phyloP scores from a whole-genome alignment of 441 rosid species.

The Bruguiera hainesii region DNA sequence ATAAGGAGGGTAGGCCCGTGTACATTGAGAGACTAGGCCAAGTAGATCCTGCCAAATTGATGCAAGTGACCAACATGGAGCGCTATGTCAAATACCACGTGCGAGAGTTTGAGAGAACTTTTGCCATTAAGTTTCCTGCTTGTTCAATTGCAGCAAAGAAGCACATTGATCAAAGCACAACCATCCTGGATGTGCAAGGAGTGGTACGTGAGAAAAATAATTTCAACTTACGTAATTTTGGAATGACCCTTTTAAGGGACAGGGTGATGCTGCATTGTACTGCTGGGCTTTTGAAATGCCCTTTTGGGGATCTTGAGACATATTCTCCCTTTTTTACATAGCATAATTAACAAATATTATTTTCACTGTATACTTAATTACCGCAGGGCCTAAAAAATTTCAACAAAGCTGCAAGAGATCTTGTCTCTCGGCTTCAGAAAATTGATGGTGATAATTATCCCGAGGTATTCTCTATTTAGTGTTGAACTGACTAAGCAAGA shows the following conservation, averaged over 20 bases:
- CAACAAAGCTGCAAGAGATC: slow-evolving; percentile 84
- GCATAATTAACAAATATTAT: not conserved
- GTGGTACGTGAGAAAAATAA: slow-evolving; percentile 53
- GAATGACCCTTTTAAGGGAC: not conserved
- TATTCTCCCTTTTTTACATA: slow-evolving; percentile 3
- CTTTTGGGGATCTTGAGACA: not conserved
- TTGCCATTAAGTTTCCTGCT: slow-evolving; percentile 69
- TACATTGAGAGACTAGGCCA: slow-evolving; percentile 79
- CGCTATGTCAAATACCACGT: slow-evolving; percentile 85
- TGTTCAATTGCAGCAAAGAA: slow-evolving; percentile 72
- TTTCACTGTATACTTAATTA: slow-evolving; percentile 3
- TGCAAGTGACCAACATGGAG: slow-evolving; percentile 90
- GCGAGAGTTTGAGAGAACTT: slow-evolving; percentile 78
- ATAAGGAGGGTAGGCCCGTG: slow-evolving; percentile 80
- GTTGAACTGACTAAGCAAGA: not conserved
- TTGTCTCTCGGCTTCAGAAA: slow-evolving; percentile 69
- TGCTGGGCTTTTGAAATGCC: not conserved
- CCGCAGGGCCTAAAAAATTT: slow-evolving; percentile 77
- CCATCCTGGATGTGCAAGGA: slow-evolving; percentile 93
- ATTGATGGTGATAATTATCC: slow-evolving; percentile 91
- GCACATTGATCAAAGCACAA: slow-evolving; percentile 91
- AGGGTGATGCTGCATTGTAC: not conserved
- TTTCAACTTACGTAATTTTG: not conserved
- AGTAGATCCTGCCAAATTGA: slow-evolving; percentile 71
- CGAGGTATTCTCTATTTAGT: slow-evolving; percentile 47